Conservation (phyloP, 345 rosid genomes). For the Kernera saxatilis region DNA sequence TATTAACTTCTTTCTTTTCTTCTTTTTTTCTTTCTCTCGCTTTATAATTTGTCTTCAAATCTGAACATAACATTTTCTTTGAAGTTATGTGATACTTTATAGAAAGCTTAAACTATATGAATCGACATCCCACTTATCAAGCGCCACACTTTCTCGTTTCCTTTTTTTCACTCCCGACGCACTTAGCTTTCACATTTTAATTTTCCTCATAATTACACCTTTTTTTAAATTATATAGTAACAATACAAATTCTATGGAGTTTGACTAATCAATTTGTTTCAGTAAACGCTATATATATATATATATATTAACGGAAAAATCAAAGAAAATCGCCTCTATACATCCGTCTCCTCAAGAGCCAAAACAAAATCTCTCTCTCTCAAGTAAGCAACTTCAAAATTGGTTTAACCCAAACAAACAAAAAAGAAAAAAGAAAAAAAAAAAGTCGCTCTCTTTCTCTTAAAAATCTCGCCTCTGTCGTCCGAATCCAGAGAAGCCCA, state of each 20-base stretch:
- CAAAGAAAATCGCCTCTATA: neutral
- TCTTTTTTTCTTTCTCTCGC: neutral
- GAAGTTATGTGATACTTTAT: constrained; percentile 28
- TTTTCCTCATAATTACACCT: constrained; percentile 2
- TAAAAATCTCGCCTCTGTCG: constrained; percentile 21
- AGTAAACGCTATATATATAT: neutral
- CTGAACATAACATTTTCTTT: neutral
- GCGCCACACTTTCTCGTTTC: constrained; percentile 1
- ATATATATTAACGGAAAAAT: neutral
- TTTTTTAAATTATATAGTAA: neutral
- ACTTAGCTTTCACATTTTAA: constrained; percentile 1
- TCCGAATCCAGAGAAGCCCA: constrained; percentile 18
- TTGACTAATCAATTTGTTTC: constrained; percentile 16
- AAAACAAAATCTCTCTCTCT: constrained; percentile 14
- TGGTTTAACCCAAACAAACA: neutral
- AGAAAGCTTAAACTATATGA: constrained; percentile 33
- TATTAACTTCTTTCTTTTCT: neutral
- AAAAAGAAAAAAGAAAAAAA: neutral
- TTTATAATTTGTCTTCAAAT: neutral
- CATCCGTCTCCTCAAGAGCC: constrained; percentile 24
- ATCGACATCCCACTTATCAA: constrained; percentile 37
- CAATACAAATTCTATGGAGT: neutral
- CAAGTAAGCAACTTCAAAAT: constrained; percentile 27
- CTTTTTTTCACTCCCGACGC: constrained; percentile 4
- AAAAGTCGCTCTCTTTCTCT: constrained; percentile 15